These are phyloP conservation scores for Hanseniaspora clermontiae DNA, from an alignment of 805 yeast genomes.

Conservation along the genomic window DNA sequence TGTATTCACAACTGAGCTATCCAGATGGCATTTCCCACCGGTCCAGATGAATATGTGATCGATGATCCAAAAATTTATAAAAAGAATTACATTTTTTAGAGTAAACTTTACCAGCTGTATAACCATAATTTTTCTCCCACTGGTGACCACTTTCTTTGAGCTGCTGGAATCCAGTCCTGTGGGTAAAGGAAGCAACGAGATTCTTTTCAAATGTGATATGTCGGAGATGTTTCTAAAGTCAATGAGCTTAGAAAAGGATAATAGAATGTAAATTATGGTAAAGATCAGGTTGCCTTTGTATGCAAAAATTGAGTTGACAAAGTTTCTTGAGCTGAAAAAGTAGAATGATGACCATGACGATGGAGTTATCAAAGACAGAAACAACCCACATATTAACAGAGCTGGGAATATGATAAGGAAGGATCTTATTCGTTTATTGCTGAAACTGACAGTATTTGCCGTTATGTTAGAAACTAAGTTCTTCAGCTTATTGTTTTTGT, in stretches of 20 bases:
- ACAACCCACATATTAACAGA: not conserved
- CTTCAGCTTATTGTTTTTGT: not conserved
- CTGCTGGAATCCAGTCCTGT: conserved; percentile 14
- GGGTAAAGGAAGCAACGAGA: not conserved
- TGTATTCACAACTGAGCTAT: conserved; percentile 14
- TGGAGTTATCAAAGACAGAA: not conserved
- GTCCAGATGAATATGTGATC: conserved; percentile 26
- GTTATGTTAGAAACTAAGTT: not conserved
- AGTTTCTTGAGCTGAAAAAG: conserved; percentile 22
- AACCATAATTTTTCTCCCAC: conserved; percentile 13
- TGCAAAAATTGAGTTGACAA: conserved; percentile 28
- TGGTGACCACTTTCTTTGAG: not conserved
- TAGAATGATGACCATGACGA: conserved; percentile 14
- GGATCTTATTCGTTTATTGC: not conserved
- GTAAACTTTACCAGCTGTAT: conserved; percentile 22
- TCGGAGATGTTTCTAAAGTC: not conserved
- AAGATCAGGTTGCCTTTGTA: conserved; percentile 28
- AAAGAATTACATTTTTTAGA: conserved; percentile 21
- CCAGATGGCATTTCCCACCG: conserved; percentile 27
- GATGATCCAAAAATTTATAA: conserved; percentile 23
- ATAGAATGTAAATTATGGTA: conserved; percentile 11
- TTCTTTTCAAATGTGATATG: not conserved
- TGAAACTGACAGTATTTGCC: not conserved
- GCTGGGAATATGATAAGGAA: not conserved
- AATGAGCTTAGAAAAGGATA: not conserved